Evolutionary conservation across 176 grass and related monocot genomes (phyloP).

Genomic region (Alopecurus myosuroides): DNA sequence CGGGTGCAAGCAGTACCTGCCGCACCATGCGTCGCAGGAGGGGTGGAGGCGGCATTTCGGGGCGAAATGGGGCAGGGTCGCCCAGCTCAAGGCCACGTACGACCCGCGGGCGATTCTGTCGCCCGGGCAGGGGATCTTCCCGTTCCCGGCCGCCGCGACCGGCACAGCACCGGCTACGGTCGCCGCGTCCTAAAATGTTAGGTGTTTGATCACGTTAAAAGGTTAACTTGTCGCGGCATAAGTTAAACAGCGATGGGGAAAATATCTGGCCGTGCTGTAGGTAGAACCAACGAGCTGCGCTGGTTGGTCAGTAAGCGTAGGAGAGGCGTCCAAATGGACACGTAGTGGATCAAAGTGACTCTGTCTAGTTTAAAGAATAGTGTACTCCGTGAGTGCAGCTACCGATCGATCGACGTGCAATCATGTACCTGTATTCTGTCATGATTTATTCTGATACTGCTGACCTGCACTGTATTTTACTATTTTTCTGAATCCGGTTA

Average conservation of each 20-base stretch:
- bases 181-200: not conserved
- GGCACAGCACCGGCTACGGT: not conserved
- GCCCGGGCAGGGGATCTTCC: constrained; percentile 36
- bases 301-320: too few relatives aligned
- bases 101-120: constrained; percentile 34
- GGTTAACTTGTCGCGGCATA: too few relatives aligned
- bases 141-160: not conserved
- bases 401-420: not conserved
- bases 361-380: not conserved
- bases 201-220: not conserved
- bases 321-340: not conserved
- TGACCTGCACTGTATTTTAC: not conserved
- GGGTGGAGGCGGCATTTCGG: constrained; percentile 44
- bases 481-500: not conserved
- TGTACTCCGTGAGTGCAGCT: not conserved
- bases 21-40: constrained; percentile 23
- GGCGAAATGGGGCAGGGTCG: constrained; percentile 29
- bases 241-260: too few relatives aligned
- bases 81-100: constrained; percentile 29
- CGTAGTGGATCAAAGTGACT: not conserved
- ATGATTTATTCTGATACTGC: not conserved
- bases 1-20: constrained; percentile 39
- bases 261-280: too few relatives aligned
- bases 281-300: too few relatives aligned
- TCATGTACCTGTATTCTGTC: not conserved